phyloP scores from a whole-genome alignment of 176 grass and related monocot genomes.

The Cenchrus fungigraminus region DNA sequence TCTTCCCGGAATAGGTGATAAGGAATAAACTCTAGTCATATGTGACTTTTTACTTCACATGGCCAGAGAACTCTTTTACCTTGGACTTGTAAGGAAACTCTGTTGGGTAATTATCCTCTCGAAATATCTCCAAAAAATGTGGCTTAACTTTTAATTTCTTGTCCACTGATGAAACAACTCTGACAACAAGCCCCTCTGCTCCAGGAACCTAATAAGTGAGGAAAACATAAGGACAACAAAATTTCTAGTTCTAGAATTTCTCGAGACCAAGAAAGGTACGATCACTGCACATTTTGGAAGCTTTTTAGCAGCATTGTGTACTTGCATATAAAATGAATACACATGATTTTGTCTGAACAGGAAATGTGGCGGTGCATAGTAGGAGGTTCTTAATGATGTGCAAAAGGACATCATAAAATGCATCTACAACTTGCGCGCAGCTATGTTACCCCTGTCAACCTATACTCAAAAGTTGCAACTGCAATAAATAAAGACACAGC shows the following conservation, averaged over 20 bases:
- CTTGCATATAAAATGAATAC: constrained; percentile 25
- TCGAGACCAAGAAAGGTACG: constrained; percentile 6
- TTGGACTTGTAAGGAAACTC: constrained; percentile 98
- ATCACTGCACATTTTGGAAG: not conserved
- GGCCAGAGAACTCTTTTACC: constrained; percentile 43
- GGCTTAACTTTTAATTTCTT: constrained; percentile 92
- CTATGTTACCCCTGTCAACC: not conserved
- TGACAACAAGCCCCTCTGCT: constrained; percentile 84
- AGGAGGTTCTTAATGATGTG: constrained; percentile 1
- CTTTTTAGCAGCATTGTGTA: not conserved
- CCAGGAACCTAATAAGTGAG: constrained; percentile 68
- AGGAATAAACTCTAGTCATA: constrained; percentile 18
- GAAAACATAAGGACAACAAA: constrained; percentile 37
- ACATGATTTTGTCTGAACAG: not conserved
- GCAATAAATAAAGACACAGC: constrained; percentile 16
- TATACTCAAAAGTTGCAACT: not conserved
- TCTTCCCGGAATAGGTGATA: not conserved
- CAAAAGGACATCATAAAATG: constrained; percentile 8
- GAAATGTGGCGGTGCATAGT: constrained; percentile 10
- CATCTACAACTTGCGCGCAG: not conserved
- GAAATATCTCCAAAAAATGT: constrained; percentile 80
- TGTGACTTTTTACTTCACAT: constrained; percentile 31
- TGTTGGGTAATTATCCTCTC: constrained; percentile 77
- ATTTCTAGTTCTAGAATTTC: not conserved
- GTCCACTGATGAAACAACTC: constrained; percentile 98